Base-by-base conservation (phyloP, 2,329 filamentous ascomycete species). In the Hirsutella rhossiliensis region DNA sequence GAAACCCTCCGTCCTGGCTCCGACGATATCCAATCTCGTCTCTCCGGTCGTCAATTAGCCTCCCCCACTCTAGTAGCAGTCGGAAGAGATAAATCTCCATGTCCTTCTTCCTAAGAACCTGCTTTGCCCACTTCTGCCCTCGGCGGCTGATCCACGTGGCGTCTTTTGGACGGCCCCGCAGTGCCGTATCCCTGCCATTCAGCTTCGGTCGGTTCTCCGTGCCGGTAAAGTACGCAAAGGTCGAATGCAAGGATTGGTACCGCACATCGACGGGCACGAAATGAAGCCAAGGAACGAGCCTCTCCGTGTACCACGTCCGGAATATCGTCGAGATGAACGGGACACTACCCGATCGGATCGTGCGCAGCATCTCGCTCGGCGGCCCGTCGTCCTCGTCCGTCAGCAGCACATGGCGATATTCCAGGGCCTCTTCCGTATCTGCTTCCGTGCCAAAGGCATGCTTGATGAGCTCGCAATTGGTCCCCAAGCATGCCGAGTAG, bases 81-180 rank as follows among this genome's bases (percentile, higher is more conserved):
- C 86, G 67, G 56, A 89, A 92, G 54, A 90, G 69, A 55, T 92
- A 92, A 11, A 87, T 73, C 60, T 88, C 82, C 76, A 84, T 85
- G 55, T 92, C 87, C 58, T 82, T 81, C 53, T 75, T 76, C 47
- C 81, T 67, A 17, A 88, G 52, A 12, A 76, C 81, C 56, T 69
- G 68, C 7, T 66, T 64, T 3, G 77, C 78, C 84, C 84, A 87
- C 46, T 72, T 70, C 42, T 71, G 67, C 1, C 84, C 83, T 49
- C 79, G 65, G 45, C 77, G 70, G 4, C 82, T 78, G 52, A 88
- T 86, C 69, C 74, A 77, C 56, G 70, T 64, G 9, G 70, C 81
- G 49, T 84, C 77, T 11, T 67, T 48, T 28, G 36, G 37, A 47
- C 75, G 70, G 5, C 61, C 63, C 38, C 69, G 61, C 58, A 79